Evolutionary conservation across 768 basidiomycete species (phyloP), one percentile per base, ranked within the genome.

Genomic region (Mycena indigotica): DNA sequence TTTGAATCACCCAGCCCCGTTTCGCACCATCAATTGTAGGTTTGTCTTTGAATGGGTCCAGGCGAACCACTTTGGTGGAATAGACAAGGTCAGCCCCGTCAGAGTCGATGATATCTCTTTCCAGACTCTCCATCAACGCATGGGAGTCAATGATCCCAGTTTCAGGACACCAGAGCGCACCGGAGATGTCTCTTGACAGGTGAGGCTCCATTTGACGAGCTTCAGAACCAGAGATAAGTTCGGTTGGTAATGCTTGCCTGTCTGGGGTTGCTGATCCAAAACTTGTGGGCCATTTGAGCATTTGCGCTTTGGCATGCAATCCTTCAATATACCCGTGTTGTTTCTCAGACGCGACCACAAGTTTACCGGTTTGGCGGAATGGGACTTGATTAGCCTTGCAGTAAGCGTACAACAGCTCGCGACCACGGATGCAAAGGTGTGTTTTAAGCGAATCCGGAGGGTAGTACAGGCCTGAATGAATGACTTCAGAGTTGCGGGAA

Each of bases 131-230:
- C 85, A 98, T 92, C 52, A 95, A 74, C 3, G 84, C 69, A 75
- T 96, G 93, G 0, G 92, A 91, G 70, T 95, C 89, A 0, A 98
- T 72, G 59, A 98, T 95, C 2, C 97, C 97, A 0, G 95, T 95
- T 66, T 87, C 84, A 8, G 91, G 88, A 54, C 87, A 91, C 80
- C 86, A 87, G 26, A 99, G 71, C 2, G 94, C 93, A 8, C 79
- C 80, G 0, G 77, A 74, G 54, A 98, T 91, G 41, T 86, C 77
- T 6, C 69, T 62, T 0, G 88, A 86, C n/a, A 99, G 74, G 65
- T 90, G 84, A 0, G 96, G 96, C 72, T 97, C 95, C 65, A 95
- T 72, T 52, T 82, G 78, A 51, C 82, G 81, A 2, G 88, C 89
- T 66, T 88, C 78, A 13, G 83, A 78, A 6, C 86, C 86, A 15